Percentiles rank a stretch among this genome's conserved stretches.
Evolutionary conservation across 306 rosid species (phyloP).

Genomic region (Chamaecrista fasciculata): DNA sequence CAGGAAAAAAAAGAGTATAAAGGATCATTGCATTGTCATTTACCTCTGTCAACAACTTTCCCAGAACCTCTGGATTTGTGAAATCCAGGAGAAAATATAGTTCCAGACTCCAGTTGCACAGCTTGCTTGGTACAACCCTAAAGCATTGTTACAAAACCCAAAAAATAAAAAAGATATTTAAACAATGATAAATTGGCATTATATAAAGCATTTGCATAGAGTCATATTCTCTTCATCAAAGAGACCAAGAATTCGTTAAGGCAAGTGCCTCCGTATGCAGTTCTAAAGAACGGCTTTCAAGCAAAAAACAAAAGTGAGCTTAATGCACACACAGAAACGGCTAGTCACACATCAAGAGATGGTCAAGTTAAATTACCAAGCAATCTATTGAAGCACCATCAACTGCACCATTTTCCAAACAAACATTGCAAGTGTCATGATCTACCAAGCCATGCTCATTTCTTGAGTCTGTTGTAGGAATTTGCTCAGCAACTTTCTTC

Average conservation of each 20-base stretch:
- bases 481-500: constrained; percentile 55
- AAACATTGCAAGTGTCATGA: constrained; percentile 48
- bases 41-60: constrained; percentile 71
- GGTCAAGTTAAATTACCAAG: constrained; percentile 51
- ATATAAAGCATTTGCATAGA: constrained; percentile 6
- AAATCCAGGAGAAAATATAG: constrained; percentile 90
- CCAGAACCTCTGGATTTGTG: constrained; percentile 62
- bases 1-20: constrained; percentile 16
- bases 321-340: background rate
- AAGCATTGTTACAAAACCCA: constrained; percentile 26
- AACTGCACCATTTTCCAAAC: constrained; percentile 56
- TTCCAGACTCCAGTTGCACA: constrained; percentile 49
- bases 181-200: background rate
- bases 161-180: background rate
- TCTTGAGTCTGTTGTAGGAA: constrained; percentile 39
- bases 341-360: constrained; percentile 4
- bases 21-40: constrained; percentile 10
- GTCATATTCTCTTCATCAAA: constrained; percentile 2
- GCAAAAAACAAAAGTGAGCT: constrained; percentile 11
- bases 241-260: background rate
- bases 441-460: constrained; percentile 41
- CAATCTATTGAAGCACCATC: constrained; percentile 47
- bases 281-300: background rate
- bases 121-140: constrained; percentile 57
- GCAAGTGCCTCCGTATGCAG: background rate